Percentiles rank a stretch among this genome's conserved stretches.
Evolutionary conservation across 2,329 filamentous ascomycete genomes (phyloP).

Genomic region (Nemania abortiva): DNA sequence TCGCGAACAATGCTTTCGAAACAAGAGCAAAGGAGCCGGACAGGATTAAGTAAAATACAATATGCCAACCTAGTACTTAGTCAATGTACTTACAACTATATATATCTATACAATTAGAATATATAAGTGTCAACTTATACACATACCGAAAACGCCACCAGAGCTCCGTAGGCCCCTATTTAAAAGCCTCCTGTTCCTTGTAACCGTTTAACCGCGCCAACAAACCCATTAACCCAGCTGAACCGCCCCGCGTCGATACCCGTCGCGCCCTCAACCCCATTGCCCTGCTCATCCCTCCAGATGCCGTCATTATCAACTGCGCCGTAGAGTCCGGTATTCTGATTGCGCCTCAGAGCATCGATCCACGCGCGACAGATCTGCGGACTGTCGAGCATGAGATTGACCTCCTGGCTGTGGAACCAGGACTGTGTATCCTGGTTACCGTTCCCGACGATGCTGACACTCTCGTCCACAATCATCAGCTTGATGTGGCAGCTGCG

Average conservation of each 20-base stretch:
- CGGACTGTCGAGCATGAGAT: conserved; percentile 77
- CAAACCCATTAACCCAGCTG: conserved; percentile 45
- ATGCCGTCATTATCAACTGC: conserved; percentile 68
- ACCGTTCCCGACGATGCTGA: conserved; percentile 80
- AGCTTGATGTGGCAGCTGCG: conserved; percentile 83
- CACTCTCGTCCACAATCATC: conserved; percentile 75
- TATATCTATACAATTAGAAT: not conserved
- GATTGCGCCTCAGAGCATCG: conserved; percentile 71
- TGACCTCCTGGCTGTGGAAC: conserved; percentile 83
- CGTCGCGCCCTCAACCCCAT: conserved; percentile 59
- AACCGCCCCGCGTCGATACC: conserved; percentile 63
- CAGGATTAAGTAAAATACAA: not conserved
- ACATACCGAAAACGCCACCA: conserved; percentile 1
- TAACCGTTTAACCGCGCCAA: conserved; percentile 48
- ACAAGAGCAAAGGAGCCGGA: not conserved
- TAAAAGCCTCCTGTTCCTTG: conserved; percentile 49
- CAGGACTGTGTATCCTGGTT: conserved; percentile 86
- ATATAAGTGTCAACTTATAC: not conserved
- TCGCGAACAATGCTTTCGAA: not conserved
- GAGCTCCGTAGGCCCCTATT: not conserved
- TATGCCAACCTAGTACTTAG: too few species aligned
- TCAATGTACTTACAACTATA: too few species aligned
- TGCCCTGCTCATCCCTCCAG: conserved; percentile 68
- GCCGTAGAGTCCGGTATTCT: conserved; percentile 74
- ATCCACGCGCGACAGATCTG: conserved; percentile 73